Evolutionary conservation across 2,329 filamentous ascomycete genomes (phyloP).

Genomic region (Daldinia sp.): DNA sequence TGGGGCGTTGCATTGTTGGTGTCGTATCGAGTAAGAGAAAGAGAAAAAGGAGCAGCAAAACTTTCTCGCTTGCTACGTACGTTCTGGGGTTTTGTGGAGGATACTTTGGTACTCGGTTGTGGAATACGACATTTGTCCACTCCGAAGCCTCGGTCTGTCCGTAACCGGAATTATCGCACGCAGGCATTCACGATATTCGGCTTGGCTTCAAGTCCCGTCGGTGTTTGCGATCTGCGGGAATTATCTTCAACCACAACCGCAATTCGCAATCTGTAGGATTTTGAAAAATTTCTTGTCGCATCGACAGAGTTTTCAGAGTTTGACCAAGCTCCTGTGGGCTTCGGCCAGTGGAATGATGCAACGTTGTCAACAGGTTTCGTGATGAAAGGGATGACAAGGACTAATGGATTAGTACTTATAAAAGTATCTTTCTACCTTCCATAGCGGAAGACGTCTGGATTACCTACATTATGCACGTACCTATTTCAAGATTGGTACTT

Average conservation of each 20-base stretch:
- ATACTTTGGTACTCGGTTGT: slow-evolving; percentile 8
- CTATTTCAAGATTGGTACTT: too few species aligned
- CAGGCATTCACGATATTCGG: background rate
- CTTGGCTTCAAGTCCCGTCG: slow-evolving; percentile 5
- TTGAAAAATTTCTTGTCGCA: slow-evolving; percentile 10
- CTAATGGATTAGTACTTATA: background rate
- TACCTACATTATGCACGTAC: too few species aligned
- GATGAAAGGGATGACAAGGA: slow-evolving; percentile 19
- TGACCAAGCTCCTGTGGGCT: background rate
- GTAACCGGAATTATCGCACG: slow-evolving; percentile 29
- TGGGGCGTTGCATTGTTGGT: slow-evolving; percentile 18
- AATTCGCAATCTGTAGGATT: slow-evolving; percentile 3
- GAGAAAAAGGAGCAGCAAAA: slow-evolving; percentile 14
- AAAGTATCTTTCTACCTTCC: background rate
- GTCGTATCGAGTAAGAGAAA: slow-evolving; percentile 19
- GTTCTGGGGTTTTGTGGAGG: slow-evolving; percentile 19
- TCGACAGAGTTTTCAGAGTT: background rate
- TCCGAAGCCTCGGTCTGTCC: slow-evolving; percentile 37
- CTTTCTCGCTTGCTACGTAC: slow-evolving; percentile 34
- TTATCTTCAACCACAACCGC: slow-evolving; percentile 7
- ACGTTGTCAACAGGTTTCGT: slow-evolving; percentile 21
- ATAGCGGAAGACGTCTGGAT: background rate
- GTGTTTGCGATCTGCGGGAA: slow-evolving; percentile 25
- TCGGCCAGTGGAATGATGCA: slow-evolving; percentile 31
- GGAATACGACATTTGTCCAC: slow-evolving; percentile 30